Base-by-base conservation (phyloP, 1,284 basidiomycete species). In the Moniliophthora roreri region DNA sequence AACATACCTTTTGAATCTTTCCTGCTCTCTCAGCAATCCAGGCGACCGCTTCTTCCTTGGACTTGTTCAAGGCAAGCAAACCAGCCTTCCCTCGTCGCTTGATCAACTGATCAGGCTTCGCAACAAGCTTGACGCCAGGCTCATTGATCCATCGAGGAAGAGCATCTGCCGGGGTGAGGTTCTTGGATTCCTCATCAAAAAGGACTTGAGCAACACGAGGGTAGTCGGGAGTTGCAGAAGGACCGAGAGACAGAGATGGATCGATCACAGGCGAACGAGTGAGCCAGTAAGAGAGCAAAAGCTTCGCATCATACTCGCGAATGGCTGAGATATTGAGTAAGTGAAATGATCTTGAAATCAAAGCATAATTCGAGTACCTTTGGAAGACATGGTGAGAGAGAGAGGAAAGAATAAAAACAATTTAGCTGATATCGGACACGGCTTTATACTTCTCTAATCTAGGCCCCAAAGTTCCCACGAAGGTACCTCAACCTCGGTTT, bases 11-110 rank as follows among this genome's bases (percentile, higher is more conserved):
- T 70, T 95, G 92, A 48, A 88, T 89, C 76, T 98, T 98, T 63
- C 96, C 96, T 46, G 96, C 96, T 37, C 90, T 83, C 64, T 90
- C 85, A 56, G 79, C 69, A 69, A 99, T 93, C 96, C 96, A 99
- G 53, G 83, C 78, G 64, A 82, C 89, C 20, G 91, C 89, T 66
- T 88, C 87, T 42, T 86, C 79, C 93, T 93, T 98, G 48, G 83
- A 80, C 77, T 95, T 95, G 85, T 98, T 98, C 62, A 99, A 82
- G 47, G 86, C 87, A 54, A 99, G 85, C 23, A 99, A 84, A 62
- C 96, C 96, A 28, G 95, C 94, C 84, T 99, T 99, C 65, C 97
- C 97, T 63, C 97, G 90, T 65, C 96, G 91, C 81, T 99, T 99
- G 85, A 99, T 98, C 71, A 99, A 89, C 78, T 98, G 95, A 78